A percentile compares a stretch with the other conserved stretches of the same genome.
phyloP scores from a whole-genome alignment of 495 filamentous ascomycete genomes.

The Trichoderma asperelloides region DNA sequence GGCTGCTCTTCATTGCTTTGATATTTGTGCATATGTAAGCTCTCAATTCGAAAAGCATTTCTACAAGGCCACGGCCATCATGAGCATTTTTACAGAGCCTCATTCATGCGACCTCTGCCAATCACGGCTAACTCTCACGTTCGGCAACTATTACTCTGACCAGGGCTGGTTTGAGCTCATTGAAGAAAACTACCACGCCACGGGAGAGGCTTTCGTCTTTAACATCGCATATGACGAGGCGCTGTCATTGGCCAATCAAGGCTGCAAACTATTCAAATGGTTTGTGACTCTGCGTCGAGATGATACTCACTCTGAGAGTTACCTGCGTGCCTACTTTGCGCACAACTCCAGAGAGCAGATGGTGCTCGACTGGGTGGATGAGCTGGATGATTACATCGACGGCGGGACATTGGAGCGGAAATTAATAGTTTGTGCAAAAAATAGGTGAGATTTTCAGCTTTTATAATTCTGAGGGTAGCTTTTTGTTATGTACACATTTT shows the following conservation, averaged over 20 bases:
- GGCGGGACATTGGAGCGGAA: neutral
- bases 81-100: neutral
- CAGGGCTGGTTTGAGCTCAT: neutral
- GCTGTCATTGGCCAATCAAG: neutral
- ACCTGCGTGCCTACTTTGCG: neutral
- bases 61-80: neutral
- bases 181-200: neutral
- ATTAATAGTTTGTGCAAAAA: neutral
- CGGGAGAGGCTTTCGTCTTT: neutral
- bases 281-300: neutral
- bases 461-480: too few relatives aligned
- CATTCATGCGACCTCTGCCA: conserved; percentile 1
- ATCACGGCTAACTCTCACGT: neutral
- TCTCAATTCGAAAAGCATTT: too few relatives aligned
- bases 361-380: neutral
- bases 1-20: too few relatives aligned
- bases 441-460: neutral
- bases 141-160: neutral
- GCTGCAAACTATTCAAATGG: neutral
- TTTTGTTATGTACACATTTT: too few relatives aligned
- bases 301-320: neutral
- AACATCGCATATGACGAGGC: neutral
- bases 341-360: neutral
- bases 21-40: too few relatives aligned
- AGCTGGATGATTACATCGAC: neutral